Conservation (phyloP, 495 filamentous ascomycete genomes). For the Penicillium robsamsonii region DNA sequence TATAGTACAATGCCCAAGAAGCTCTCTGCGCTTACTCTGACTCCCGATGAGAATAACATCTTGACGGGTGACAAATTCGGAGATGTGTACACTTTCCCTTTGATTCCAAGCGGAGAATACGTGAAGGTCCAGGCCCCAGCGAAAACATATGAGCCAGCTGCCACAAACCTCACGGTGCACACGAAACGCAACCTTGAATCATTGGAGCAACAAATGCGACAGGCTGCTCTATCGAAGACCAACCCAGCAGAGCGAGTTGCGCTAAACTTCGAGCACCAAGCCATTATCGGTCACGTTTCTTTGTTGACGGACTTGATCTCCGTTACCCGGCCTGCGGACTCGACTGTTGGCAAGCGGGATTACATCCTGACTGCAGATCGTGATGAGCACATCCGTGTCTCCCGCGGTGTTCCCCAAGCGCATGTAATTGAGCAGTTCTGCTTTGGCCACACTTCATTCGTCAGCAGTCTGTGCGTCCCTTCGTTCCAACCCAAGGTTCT, state of each 20-base stretch:
- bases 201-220: constrained; percentile 66
- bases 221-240: constrained; percentile 32
- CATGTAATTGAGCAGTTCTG: constrained; percentile 89
- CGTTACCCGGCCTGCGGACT: constrained; percentile 33
- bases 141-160: constrained; percentile 54
- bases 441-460: constrained; percentile 79
- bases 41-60: constrained; percentile 65
- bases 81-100: constrained; percentile 87
- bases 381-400: constrained; percentile 95
- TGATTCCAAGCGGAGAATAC: constrained; percentile 52
- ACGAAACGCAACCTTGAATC: constrained; percentile 73
- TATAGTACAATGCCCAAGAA: constrained; percentile 83
- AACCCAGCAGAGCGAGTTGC: constrained; percentile 38
- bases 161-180: constrained; percentile 76
- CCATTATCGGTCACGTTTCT: constrained; percentile 90
- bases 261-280: constrained; percentile 63
- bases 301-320: constrained; percentile 75
- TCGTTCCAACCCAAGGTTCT: constrained; percentile 54
- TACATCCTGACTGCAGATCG: constrained; percentile 90
- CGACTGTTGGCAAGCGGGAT: constrained; percentile 36
- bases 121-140: constrained; percentile 18
- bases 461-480: constrained; percentile 70
- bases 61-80: constrained; percentile 91
- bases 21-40: constrained; percentile 69
- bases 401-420: constrained; percentile 75